Base-by-base conservation (phyloP, 768 basidiomycete species). In the Naganishia vishniacii region DNA sequence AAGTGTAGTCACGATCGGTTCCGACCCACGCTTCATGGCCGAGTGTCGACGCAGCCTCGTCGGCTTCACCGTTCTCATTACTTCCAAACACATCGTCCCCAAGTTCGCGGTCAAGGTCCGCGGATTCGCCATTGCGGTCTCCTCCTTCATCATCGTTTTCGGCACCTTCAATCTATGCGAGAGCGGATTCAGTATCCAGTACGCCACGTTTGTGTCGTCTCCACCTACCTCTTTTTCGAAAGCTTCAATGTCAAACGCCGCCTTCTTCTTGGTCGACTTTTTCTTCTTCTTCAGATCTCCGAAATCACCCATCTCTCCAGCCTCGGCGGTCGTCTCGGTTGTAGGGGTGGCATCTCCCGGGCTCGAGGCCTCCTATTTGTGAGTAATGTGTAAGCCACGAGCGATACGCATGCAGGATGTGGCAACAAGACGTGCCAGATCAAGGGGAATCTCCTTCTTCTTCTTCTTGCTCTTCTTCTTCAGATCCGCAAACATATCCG, bases 1-100 rank as follows among this genome's bases (percentile, higher is more conserved):
- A 99, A n/a, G 85, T 88, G 76, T 97, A 95, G 78, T 98, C 94
- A 46, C 94, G 84, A 78, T 97, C 93, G 68, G 86, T 89, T 73
- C 84, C 84, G 26, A 95, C 82, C 94, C 94, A 99, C 47, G 89
- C 73, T 65, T 80, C 80, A 40, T 78, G 84, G 8, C 73, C 72
- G 28, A 65, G 47, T 72, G 91, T 90, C 31, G 81, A 86, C 7
- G 88, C 89, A 23, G 84, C 82, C 69, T 90, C 88, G 18, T 56
- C 66, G 4, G 82, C 83, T 8, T 83, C 80, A 6, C 86, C 77
- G 15, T 77, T 69, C 56, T 76, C 79, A 6, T 86, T 85, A 12
- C 67, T 65, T 25, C 69, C 75, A 69, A 93, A 94, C 4, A 88
- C 87, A 79, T 92, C 87, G 5, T 95, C 91, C 6, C 91, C 93